These are phyloP conservation scores for Trametes cingulata DNA, from an alignment of 768 basidiomycete species.

Conservation along the genomic window DNA sequence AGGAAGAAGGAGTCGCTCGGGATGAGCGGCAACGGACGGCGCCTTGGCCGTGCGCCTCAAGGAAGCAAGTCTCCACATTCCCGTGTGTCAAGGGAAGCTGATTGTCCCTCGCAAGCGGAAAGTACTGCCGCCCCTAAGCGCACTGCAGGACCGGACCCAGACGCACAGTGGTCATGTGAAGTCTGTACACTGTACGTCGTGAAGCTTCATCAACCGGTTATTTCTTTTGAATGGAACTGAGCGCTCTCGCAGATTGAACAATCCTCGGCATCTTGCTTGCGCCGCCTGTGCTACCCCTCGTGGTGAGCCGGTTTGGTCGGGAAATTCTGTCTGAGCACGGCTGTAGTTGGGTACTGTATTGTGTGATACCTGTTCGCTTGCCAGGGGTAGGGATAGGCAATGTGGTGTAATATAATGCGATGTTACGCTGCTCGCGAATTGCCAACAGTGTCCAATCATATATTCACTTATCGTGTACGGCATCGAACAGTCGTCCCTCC, in stretches of 20 bases:
- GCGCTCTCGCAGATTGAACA: conserved; percentile 45
- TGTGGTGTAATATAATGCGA: too few relatives aligned
- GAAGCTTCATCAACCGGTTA: background rate
- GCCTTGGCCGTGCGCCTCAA: conserved; percentile 15
- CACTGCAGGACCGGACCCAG: background rate
- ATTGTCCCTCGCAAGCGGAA: background rate
- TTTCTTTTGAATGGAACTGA: conserved; percentile 2
- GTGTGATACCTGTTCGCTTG: too few relatives aligned
- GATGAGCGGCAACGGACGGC: conserved; percentile 32
- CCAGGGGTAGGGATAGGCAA: too few relatives aligned
- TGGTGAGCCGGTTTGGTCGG: conserved; percentile 38
- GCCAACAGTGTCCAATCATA: too few relatives aligned
- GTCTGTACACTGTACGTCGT: conserved; percentile 64
- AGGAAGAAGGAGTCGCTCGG: conserved; percentile 48
- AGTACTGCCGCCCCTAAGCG: too few relatives aligned
- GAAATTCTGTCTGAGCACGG: background rate
- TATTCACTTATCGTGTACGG: too few relatives aligned
- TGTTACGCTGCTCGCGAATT: too few relatives aligned
- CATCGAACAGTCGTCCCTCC: too few relatives aligned
- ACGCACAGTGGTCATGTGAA: conserved; percentile 49
- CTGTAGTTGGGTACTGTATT: background rate
- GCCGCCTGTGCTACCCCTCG: conserved; percentile 59
- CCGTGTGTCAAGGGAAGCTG: background rate
- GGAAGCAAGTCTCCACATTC: too few relatives aligned
- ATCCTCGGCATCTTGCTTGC: conserved; percentile 56